Evolutionary conservation across 352 stramenopile genomes (phyloP), one percentile per base, ranked within the genome.

Genomic region (Phytopythium litorale): DNA sequence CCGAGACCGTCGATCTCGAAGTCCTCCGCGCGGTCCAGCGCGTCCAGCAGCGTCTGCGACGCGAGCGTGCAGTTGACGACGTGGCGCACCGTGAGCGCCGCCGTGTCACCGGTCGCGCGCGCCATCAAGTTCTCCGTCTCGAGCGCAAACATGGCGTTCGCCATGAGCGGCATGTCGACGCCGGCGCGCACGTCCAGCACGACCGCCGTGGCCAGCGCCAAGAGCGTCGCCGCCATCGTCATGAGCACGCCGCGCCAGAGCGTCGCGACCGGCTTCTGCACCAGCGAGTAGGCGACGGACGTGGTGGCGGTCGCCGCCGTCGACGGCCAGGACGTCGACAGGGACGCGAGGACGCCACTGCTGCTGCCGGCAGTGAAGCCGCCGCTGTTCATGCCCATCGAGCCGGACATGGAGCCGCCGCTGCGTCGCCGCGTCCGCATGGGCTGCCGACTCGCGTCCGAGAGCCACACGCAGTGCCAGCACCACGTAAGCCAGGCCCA

Each of bases 111-210:
- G n/a, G 64, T 81, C 3, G 70, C 68, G 7, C 67, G 68, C 2
- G 78, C 56, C 21, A 89, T 84, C 30, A 91, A 86, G 2, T 68
- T 68, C 51, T 91, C 81, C 0, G 74, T 68, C 55, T 90, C 68
- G 7, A 90, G 64, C 0, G 76, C 63, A 50, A 88, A 88, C 76
- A 88, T 79, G 12, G 81, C 72, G 52, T 90, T 90, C 45, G 81
- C 73, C 81, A 90, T 87, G 16, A 90, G 67, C 59, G 87, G 79
- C 75, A 90, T 85, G 60, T 90, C 81, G 33, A 89, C 76, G 18
- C 78, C 66, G 33, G 71, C 55, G 15, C 77, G 67, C 5, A 61
- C 55, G 33, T 88, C 68, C 8, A 87, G 69, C 2, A 86, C 59
- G 28, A 89, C 45, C 16, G 81, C 86, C 16, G 66, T 62, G n/a